Percentiles rank a stretch among this genome's conserved stretches.
Evolutionary conservation across 2,329 filamentous ascomycete species (phyloP).

Genomic region (Exophiala mesophila): DNA sequence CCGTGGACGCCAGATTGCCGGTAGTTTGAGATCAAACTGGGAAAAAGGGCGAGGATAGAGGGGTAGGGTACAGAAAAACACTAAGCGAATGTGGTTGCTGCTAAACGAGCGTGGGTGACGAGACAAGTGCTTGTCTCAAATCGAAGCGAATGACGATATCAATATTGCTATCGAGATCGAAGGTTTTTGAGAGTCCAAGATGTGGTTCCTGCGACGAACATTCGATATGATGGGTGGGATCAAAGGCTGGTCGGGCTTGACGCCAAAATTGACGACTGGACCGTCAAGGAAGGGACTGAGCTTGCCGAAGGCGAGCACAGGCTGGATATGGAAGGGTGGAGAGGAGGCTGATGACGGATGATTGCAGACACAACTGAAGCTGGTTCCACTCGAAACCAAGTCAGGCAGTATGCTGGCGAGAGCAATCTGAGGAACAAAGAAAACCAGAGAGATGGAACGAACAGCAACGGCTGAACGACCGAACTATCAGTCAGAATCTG

Average conservation of each 20-base stretch:
- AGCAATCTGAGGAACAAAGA: constrained; percentile 30
- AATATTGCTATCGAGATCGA: constrained; percentile 20
- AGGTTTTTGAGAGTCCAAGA: constrained; percentile 5
- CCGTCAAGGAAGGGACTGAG: too few species aligned
- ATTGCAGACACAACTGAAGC: neutral
- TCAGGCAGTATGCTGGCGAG: constrained; percentile 29
- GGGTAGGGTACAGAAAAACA: constrained; percentile 28
- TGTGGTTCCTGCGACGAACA: constrained; percentile 14
- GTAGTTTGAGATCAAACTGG: constrained; percentile 34
- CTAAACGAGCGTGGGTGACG: constrained; percentile 35
- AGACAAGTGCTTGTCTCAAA: constrained; percentile 36
- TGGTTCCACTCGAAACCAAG: constrained; percentile 18
- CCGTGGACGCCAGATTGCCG: constrained; percentile 48
- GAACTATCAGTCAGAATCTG: constrained; percentile 22
- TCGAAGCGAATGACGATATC: constrained; percentile 41
- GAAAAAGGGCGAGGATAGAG: constrained; percentile 19
- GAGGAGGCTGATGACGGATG: neutral
- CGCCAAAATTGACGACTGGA: neutral
- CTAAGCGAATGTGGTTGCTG: constrained; percentile 45
- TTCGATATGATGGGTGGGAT: constrained; percentile 7
- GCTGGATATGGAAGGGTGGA: neutral
- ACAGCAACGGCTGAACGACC: constrained; percentile 37
- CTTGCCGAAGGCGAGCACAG: too few species aligned
- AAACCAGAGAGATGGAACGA: constrained; percentile 32
- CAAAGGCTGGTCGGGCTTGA: neutral